phyloP scores from a whole-genome alignment of 2,329 filamentous ascomycete species.

The Ophiosphaerella narmari region DNA sequence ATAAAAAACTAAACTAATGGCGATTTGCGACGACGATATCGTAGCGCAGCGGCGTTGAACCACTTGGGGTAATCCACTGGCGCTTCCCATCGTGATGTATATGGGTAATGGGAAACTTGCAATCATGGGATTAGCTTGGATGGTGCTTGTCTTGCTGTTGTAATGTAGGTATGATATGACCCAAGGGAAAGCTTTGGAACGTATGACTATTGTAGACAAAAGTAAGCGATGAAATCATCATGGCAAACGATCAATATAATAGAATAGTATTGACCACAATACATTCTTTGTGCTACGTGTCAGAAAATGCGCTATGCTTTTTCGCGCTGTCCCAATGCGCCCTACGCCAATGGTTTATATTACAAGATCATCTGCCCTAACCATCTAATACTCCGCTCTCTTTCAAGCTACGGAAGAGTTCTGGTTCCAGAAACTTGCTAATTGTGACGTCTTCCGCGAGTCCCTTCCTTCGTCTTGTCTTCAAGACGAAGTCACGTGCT shows the following conservation, averaged over 20 bases:
- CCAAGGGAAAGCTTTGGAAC: not conserved
- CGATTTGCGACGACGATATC: too few relatives aligned
- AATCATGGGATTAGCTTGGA: not conserved
- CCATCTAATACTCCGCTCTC: slow-evolving; percentile 85
- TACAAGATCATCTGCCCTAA: slow-evolving; percentile 11
- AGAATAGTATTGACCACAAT: not conserved
- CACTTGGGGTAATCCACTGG: not conserved
- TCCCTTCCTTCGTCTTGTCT: slow-evolving; percentile 91
- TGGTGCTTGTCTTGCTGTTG: slow-evolving; percentile 1
- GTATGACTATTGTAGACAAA: too few relatives aligned
- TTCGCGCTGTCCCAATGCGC: not conserved
- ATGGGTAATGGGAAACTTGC: not conserved
- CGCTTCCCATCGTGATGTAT: not conserved
- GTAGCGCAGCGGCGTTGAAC: not conserved
- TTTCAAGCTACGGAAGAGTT: slow-evolving; percentile 85
- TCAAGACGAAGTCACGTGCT: slow-evolving; percentile 93
- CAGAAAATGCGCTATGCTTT: slow-evolving; percentile 1
- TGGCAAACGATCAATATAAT: not conserved
- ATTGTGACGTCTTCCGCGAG: slow-evolving; percentile 94
- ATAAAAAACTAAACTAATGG: too few relatives aligned
- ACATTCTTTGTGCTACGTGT: not conserved
- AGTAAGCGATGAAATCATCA: not conserved
- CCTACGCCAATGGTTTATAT: slow-evolving; percentile 16
- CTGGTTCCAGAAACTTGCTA: slow-evolving; percentile 93
- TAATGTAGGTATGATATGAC: not conserved